A percentile compares a stretch with the other conserved stretches of the same genome.
Evolutionary conservation across 2,329 filamentous ascomycete genomes (phyloP).

Genomic region (Hawksworthiomyces lignivorus): DNA sequence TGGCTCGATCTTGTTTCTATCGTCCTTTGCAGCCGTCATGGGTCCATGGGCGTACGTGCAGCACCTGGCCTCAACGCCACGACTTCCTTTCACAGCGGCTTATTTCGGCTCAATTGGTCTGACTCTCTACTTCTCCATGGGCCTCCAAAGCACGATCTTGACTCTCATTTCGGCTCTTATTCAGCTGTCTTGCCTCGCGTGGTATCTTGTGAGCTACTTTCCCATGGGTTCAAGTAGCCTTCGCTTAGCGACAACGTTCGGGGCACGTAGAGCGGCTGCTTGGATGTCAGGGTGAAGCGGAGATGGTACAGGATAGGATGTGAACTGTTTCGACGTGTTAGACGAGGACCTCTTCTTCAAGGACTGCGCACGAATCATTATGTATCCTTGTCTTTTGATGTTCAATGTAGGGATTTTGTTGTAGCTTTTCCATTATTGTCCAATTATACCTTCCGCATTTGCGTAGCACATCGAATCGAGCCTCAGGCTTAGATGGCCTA

Average conservation of each 20-base stretch:
- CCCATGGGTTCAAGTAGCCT: constrained; percentile 90
- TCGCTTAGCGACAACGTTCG: constrained; percentile 78
- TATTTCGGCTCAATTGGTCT: constrained; percentile 91
- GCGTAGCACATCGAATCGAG: too few relatives aligned
- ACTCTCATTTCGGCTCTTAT: constrained; percentile 78
- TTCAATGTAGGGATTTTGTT: too few relatives aligned
- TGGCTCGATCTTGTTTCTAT: constrained; percentile 81
- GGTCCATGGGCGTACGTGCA: constrained; percentile 74
- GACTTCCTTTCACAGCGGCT: constrained; percentile 84
- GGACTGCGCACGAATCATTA: too few relatives aligned
- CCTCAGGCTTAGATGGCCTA: too few relatives aligned
- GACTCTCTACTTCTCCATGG: constrained; percentile 86
- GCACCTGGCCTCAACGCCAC: constrained; percentile 75
- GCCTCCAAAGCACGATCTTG: constrained; percentile 74
- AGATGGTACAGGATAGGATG: too few relatives aligned
- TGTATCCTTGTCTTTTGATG: too few relatives aligned
- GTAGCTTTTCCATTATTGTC: too few relatives aligned
- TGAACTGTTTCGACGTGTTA: too few relatives aligned
- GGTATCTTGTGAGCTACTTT: constrained; percentile 97
- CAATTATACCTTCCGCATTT: too few relatives aligned
- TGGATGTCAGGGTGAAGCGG: constrained; percentile 80
- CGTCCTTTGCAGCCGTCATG: constrained; percentile 92
- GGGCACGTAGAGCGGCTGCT: constrained; percentile 71
- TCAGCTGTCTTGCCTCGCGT: constrained; percentile 74
- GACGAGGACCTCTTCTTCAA: too few relatives aligned